Evolutionary conservation across 2,329 filamentous ascomycete species (phyloP), one percentile per base, ranked within the genome.

Genomic region (Penicillium sp.): DNA sequence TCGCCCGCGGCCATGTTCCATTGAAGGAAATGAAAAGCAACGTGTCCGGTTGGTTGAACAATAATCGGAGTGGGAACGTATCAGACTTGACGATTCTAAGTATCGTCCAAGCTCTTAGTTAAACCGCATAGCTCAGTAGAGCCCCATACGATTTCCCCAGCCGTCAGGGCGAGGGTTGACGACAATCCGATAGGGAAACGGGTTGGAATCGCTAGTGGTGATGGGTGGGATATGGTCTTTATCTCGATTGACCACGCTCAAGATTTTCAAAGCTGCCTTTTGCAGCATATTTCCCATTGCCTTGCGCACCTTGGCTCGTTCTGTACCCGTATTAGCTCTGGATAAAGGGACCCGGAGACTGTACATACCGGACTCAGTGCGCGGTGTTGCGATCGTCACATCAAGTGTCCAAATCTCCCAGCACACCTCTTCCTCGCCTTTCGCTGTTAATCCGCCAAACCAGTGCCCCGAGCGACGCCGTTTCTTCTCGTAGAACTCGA

Each of bases 211-310:
- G 70, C 87, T 92, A 23, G 92, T 94, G 9, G 92, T 97, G 68
- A 97, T 97, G 50, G 93, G 94, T 1, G 94, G 94, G 64, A 99
- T 97, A 75, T 97, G 94, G 69, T 95, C 91, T 73, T 95, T 96
- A 75, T 97, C 89, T 50, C 85, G 80, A 76, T 96, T 96, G 68
- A 91, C 92, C 53, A 90, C 89, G 60, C 87, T 88, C 65, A 97
- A 85, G 67, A 97, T 93, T 76, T 96, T 96, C 80, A 96, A 85
- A 57, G 90, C 89, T 7, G 92, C 90, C 60, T 91, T 90, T 62
- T 92, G 86, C 53, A 99, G 85, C 43, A 91, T 94, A 60, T 91
- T 89, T 69, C 93, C 91, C 89, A 96, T 96, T 50, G 92, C 90
- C 69, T 87, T 87, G 68, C 92, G 89, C 65, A 96, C 91, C 74